Evolutionary conservation across 2,329 filamentous ascomycete species (phyloP), one percentile per base, ranked within the genome.

Genomic region (Teratosphaeria pseudoeucalypti): DNA sequence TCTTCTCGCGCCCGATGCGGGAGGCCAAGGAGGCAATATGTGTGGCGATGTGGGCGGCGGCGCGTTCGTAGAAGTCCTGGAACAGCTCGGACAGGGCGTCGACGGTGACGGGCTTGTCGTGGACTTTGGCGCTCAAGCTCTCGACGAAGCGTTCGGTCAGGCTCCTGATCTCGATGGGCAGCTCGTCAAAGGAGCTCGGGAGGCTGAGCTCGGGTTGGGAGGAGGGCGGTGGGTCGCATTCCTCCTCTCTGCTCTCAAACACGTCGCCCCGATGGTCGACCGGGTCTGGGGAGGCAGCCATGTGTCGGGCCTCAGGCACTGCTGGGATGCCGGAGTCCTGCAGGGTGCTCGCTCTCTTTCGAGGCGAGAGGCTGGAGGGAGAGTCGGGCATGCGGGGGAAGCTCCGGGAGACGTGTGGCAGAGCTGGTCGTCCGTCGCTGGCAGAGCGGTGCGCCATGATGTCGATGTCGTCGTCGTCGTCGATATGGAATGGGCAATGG

Each of bases 61-160:
- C 90, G 59, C 86, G 82, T 52, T 82, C 78, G 71, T 99, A 99
- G 73, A 97, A 99, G 60, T 95, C 90, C 74, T 99, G 94, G 71
- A 97, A 97, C 57, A 94, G 81, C n/a, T 84, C 82, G 9, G 91
- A 88, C 16, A 97, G 81, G 63, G 83, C 86, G 55, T 95, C 90
- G 69, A 95, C 88, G 54, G 84, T 89, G 0, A 94, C 86, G 5
- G 94, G 94, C 5, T 85, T 86, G 2, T 89, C 84, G 69, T 96
- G 89, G 34, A 95, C 87, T 78, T 89, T 96, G 67, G 90, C 90
- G 55, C 85, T 88, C 29, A 99, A 78, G 6, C 90, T 92, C 62
- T 96, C 90, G 69, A 97, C 86, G 71, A 99, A 99, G 70, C 89
- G 89, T 74, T 97, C 92, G 23, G 88, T 90, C 71, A 96, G 77